Evolutionary conservation across 495 filamentous ascomycete species (phyloP), one percentile per base, ranked within the genome.

Genomic region (Viridothelium virens): DNA sequence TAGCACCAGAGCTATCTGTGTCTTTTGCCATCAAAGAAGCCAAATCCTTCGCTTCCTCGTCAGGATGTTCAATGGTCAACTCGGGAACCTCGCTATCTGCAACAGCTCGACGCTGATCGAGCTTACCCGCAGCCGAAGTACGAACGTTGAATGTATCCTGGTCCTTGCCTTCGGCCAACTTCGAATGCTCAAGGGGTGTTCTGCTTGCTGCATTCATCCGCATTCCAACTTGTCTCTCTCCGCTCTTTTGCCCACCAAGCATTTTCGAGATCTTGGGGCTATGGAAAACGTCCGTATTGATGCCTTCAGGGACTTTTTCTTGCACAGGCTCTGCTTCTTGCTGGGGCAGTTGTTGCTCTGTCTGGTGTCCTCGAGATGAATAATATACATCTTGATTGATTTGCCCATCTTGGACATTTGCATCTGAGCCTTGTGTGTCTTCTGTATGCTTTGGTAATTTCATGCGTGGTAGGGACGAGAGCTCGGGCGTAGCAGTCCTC

Each of bases 371-470:
- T 25, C 18, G 3, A 4, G 59, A 61, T 9, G 65, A 61, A 31
- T 69, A 67, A 64, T 67, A 73, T 5, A 89, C 72, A 67, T 83
- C 82, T 38, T 82, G 79, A 70, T 90, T 87, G 46, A 87, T 77
- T 2, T 76, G 71, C 56, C 77, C 74, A 50, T 77, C 70, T 46
- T 71, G 38, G 37, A 77, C 69, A 68, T 74, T 63, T 38, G 71
- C 69, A 39, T 75, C 67, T 38, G 72, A 75, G 37, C 68, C 70
- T 71, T 86, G 83, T 12, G 65, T 72, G 50, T 79, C 73, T 64
- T 80, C 81, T 0, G 79, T 75, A 62, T 78, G 73, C 66, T 84
- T 79, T 0, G 87, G 88, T 56, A 90, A 72, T 70, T 87, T 88
- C 14, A 82, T 77, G 65, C 80, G 74, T 16, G 87, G 86, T 36